phyloP scores from a whole-genome alignment of 345 rosid species.

The Lepidium aucheri region DNA sequence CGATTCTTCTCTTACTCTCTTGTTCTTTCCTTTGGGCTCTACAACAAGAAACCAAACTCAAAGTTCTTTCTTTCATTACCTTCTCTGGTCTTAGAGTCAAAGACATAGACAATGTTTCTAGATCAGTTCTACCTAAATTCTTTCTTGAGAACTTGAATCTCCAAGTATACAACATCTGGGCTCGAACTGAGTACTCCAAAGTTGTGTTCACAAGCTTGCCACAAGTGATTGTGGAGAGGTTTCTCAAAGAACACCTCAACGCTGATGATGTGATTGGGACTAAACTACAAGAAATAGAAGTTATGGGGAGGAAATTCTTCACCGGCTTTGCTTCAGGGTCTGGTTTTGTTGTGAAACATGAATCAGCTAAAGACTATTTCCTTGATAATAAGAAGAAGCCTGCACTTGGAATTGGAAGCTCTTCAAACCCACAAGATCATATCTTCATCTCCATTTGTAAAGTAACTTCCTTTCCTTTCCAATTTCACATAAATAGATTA shows the following conservation, averaged over 20 bases:
- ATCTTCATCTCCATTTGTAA: conserved; percentile 60
- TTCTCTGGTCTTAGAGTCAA: conserved; percentile 61
- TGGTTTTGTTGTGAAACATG: conserved; percentile 59
- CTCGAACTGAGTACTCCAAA: conserved; percentile 29
- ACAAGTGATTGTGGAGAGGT: conserved; percentile 70
- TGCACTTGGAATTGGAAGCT: conserved; percentile 43
- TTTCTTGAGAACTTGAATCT: conserved; percentile 69
- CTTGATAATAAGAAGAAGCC: conserved; percentile 48
- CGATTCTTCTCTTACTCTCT: conserved; percentile 45
- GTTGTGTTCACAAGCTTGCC: conserved; percentile 69
- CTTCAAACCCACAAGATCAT: conserved; percentile 48
- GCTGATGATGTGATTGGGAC: conserved; percentile 66
- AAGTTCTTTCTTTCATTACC: conserved; percentile 57
- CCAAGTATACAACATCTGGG: conserved; percentile 47
- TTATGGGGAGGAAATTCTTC: conserved; percentile 33
- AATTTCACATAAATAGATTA: neutral
- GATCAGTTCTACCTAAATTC: conserved; percentile 91
- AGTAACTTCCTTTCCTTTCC: neutral
- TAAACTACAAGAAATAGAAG: conserved; percentile 38
- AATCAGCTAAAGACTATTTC: conserved; percentile 51
- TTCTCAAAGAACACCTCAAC: conserved; percentile 55
- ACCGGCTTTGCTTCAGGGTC: conserved; percentile 61
- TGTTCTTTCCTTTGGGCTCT: conserved; percentile 54
- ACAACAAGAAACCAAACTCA: conserved; percentile 40
- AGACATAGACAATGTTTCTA: conserved; percentile 49